phyloP scores from a whole-genome alignment of 495 filamentous ascomycete genomes.

The Talaromyces trachyspermus region DNA sequence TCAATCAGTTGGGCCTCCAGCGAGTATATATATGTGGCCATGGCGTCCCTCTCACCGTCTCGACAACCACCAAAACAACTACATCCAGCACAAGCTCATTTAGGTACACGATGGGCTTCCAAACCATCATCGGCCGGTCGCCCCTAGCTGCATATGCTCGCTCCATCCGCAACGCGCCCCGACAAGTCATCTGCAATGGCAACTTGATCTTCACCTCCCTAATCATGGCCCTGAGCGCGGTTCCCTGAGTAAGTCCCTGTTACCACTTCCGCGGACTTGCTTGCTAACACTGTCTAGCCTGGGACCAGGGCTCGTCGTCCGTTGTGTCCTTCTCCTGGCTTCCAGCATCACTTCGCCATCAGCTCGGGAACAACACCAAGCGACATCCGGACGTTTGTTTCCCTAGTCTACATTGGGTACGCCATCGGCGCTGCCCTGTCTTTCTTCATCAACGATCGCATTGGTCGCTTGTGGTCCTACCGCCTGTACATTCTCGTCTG shows the following conservation, averaged over 20 bases:
- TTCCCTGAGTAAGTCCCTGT: conserved; percentile 11
- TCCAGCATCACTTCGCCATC: conserved; percentile 14
- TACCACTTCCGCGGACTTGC: neutral
- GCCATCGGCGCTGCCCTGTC: conserved; percentile 12
- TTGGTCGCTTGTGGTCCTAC: conserved; percentile 14
- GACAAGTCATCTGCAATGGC: conserved; percentile 10
- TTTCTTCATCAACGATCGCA: conserved; percentile 14
- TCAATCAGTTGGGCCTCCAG: too few species aligned
- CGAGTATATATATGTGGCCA: neutral
- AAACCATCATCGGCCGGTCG: neutral
- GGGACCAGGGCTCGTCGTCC: conserved; percentile 15
- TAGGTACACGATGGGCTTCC: neutral
- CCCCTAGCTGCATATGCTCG: neutral
- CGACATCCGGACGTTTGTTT: conserved; percentile 10
- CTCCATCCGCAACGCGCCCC: neutral
- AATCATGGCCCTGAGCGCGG: conserved; percentile 11
- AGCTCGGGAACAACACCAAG: conserved; percentile 9
- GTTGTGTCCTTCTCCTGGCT: conserved; percentile 9
- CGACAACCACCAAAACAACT: neutral
- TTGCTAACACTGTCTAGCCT: conserved; percentile 8
- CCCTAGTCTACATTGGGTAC: conserved; percentile 15
- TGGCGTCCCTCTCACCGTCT: neutral
- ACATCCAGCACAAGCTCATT: neutral
- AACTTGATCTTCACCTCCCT: conserved; percentile 7
- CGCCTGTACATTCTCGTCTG: conserved; percentile 12